Base-by-base conservation (phyloP, 768 basidiomycete genomes). In the Serpula lacrymans region DNA sequence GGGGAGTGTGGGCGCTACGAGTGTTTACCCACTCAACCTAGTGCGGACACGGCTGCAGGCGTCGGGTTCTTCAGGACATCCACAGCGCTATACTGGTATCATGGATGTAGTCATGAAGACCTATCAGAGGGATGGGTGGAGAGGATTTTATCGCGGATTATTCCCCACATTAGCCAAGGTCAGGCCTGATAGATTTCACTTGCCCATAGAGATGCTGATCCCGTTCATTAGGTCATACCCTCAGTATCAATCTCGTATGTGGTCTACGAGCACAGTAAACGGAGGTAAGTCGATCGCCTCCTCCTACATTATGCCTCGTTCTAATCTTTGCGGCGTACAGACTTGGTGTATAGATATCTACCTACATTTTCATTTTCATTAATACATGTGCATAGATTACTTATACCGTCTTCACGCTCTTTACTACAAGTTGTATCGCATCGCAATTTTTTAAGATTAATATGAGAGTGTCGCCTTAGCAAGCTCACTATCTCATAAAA, bases 221-320 rank as follows among this genome's bases (percentile, higher is more conserved):
- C 17, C 38, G 14, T 51, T 36, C 32, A 24, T n/a, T 51, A 90
- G 88, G 95, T 98, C 43, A 83, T 96, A 32, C 95, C 95, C 37
- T 85, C 93, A 4, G 95, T 98, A 30, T 95, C 93, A 6, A 97
- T 98, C 65, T 91, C 91, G 45, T 96, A 96, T 65, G 82, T 96
- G 28, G 94, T 96, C 47, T 92, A 92, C 63, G 89, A 92, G 59
- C 80, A 87, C 52, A 82, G 75, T 53, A 92, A 89, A 69, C 76
- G 83, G 60, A 83, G 71, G 89, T 84, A 41, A 47, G 78, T 62
- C 18, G n/a, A n/a, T 39, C 39, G 16, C 27, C 25, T 33, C 41
- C 28, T 47, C 16, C 31, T 5, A 11, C 34, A 21, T 25, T 30
- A 23, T 27, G 23, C 24, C 28, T 36, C 25, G 9, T 40, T 34